These are phyloP conservation scores for Haplosporangium sp. DNA, from an alignment of 371 early-diverging fungal genomes.

Conservation along the genomic window DNA sequence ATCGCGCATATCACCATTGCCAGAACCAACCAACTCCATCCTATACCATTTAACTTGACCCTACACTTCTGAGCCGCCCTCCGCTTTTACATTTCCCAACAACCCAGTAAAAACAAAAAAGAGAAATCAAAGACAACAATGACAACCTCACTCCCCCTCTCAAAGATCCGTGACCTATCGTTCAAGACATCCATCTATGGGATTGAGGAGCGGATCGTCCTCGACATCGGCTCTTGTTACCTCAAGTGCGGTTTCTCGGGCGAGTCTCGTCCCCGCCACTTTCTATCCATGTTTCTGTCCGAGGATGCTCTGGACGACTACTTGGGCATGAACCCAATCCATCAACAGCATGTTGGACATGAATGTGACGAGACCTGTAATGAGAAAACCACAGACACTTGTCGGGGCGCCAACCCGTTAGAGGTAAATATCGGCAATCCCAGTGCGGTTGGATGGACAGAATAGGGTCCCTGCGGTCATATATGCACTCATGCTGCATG, in stretches of 20 bases:
- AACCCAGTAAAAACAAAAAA: conserved; percentile 11
- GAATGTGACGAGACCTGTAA: conserved; percentile 47
- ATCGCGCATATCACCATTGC: background rate
- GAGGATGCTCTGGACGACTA: conserved; percentile 47
- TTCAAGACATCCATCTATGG: conserved; percentile 65
- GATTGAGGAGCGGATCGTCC: conserved; percentile 86
- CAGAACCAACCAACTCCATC: background rate
- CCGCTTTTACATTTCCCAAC: background rate
- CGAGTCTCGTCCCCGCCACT: conserved; percentile 83
- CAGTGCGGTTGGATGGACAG: background rate
- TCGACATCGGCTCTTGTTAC: conserved; percentile 87
- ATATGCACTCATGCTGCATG: background rate
- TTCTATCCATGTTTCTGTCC: conserved; percentile 64
- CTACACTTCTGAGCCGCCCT: too few species aligned
- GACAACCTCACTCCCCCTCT: conserved; percentile 24
- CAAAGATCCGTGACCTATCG: conserved; percentile 51
- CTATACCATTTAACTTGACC: too few species aligned
- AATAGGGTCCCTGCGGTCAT: background rate
- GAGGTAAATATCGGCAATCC: conserved; percentile 21
- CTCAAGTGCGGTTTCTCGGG: conserved; percentile 92
- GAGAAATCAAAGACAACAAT: too few species aligned
- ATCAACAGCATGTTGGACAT: conserved; percentile 40
- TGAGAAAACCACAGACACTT: conserved; percentile 23
- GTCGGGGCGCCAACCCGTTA: conserved; percentile 31
- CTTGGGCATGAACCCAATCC: conserved; percentile 29